Evolutionary conservation across 805 yeast species (phyloP).

Genomic region (Candida ovalis): DNA sequence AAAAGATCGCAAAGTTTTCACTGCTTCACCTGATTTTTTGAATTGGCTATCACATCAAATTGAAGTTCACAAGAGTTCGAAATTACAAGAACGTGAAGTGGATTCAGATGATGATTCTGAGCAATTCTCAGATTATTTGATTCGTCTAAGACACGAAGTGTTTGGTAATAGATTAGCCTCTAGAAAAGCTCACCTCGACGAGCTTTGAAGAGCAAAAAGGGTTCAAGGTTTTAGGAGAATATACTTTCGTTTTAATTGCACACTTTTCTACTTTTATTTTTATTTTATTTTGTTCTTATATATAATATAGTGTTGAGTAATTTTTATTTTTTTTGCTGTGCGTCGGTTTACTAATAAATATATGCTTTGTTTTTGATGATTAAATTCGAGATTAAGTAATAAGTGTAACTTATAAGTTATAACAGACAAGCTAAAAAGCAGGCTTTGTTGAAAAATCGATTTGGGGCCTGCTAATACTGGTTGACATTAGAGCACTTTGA

Average conservation of each 20-base stretch:
- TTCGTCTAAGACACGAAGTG: conserved; percentile 49
- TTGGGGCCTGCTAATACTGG: background rate
- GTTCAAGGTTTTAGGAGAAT: background rate
- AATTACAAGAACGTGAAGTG: conserved; percentile 20
- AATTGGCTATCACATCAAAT: conserved; percentile 59
- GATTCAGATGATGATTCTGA: conserved; percentile 19
- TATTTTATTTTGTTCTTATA: too few species aligned
- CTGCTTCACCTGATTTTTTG: conserved; percentile 43
- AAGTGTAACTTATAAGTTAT: too few species aligned
- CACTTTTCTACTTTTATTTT: too few species aligned
- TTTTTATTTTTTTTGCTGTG: too few species aligned
- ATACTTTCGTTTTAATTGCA: too few species aligned
- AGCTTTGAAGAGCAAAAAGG: conserved; percentile 29
- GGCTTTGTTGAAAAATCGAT: too few species aligned
- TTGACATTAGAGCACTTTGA: conserved; percentile 3
- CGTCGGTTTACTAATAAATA: background rate
- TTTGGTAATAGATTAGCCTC: conserved; percentile 77
- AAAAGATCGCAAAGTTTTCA: conserved; percentile 29
- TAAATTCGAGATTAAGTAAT: background rate
- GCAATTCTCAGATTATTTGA: conserved; percentile 26
- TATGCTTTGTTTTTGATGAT: background rate
- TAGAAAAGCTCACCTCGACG: conserved; percentile 57
- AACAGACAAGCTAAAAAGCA: too few species aligned
- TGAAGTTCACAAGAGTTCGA: conserved; percentile 14
- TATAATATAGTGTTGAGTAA: too few species aligned